phyloP scores from a whole-genome alignment of 306 rosid species.

The Pyrus bretschneideri region DNA sequence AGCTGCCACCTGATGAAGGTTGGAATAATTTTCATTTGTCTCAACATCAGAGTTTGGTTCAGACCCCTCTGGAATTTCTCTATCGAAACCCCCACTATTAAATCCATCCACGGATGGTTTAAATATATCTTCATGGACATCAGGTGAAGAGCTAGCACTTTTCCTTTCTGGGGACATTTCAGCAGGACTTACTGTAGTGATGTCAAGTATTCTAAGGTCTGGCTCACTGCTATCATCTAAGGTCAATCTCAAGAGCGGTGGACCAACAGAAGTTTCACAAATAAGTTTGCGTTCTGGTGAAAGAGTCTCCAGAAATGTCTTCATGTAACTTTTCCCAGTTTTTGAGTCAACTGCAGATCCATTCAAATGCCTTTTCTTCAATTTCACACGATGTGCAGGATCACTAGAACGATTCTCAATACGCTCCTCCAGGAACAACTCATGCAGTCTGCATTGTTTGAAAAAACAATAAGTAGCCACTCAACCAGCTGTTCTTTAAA shows the following conservation, averaged over 20 bases:
- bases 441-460: constrained; percentile 61
- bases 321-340: constrained; percentile 80
- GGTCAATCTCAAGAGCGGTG: constrained; percentile 27
- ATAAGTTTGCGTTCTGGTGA: constrained; percentile 53
- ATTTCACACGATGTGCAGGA: constrained; percentile 69
- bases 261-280: constrained; percentile 44
- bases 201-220: constrained; percentile 70
- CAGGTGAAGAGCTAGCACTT: constrained; percentile 43
- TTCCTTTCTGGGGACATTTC: constrained; percentile 41
- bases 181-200: constrained; percentile 44
- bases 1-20: constrained; percentile 23
- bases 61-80: constrained; percentile 34
- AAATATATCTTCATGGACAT: constrained; percentile 32
- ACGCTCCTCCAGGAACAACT: constrained; percentile 79
- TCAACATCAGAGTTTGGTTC: constrained; percentile 32
- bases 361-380: constrained; percentile 68
- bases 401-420: constrained; percentile 62
- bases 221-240: constrained; percentile 42
- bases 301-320: constrained; percentile 50
- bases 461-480: constrained; percentile 17
- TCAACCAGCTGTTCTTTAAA: constrained; percentile 17
- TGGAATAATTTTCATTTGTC: constrained; percentile 33
- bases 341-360: constrained; percentile 49
- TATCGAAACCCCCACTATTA: constrained; percentile 15
- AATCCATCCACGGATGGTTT: constrained; percentile 30